These are phyloP conservation scores for Dentipellis sp. DNA, from an alignment of 768 basidiomycete genomes.

Conservation along the genomic window DNA sequence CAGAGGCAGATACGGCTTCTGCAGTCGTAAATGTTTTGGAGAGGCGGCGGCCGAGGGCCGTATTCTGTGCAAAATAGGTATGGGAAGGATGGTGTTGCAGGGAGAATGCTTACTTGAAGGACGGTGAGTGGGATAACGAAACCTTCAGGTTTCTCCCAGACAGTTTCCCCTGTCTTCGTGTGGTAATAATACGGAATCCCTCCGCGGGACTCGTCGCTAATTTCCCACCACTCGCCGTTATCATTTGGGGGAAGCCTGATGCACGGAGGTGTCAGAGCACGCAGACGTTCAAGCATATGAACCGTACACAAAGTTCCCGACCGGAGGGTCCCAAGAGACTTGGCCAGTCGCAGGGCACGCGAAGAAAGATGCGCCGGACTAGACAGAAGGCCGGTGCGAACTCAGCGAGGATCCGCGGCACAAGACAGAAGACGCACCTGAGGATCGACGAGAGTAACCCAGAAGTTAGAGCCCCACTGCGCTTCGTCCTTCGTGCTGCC, in stretches of 20 bases:
- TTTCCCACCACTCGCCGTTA: slow-evolving; percentile 95
- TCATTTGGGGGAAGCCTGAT: slow-evolving; percentile 70
- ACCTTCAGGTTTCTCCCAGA: slow-evolving; percentile 84
- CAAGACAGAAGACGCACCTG: slow-evolving; percentile 42
- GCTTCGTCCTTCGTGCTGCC: slow-evolving; percentile 3
- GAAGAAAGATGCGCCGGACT: slow-evolving; percentile 62
- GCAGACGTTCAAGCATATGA: slow-evolving; percentile 13
- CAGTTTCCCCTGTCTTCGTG: slow-evolving; percentile 83
- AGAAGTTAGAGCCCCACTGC: slow-evolving; percentile 85
- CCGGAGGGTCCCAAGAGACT: slow-evolving; percentile 89
- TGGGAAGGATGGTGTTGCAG: slow-evolving; percentile 4
- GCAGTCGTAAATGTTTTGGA: slow-evolving; percentile 26
- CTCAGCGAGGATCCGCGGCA: slow-evolving; percentile 16
- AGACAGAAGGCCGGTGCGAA: slow-evolving; percentile 30
- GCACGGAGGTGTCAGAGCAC: slow-evolving; percentile 1
- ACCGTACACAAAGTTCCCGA: slow-evolving; percentile 79
- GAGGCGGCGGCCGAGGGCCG: slow-evolving; percentile 60
- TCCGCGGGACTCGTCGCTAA: slow-evolving; percentile 73
- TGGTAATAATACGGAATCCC: slow-evolving; percentile 92
- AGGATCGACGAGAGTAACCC: slow-evolving; percentile 91
- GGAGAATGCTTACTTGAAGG: slow-evolving; percentile 51
- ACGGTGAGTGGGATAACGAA: slow-evolving; percentile 89
- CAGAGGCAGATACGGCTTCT: slow-evolving; percentile 13
- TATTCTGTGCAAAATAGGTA: slow-evolving; percentile 38
- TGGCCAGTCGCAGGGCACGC: slow-evolving; percentile 90